These are phyloP conservation scores for Dendryphion nanum DNA, from an alignment of 2,329 filamentous ascomycete species.

Conservation along the genomic window DNA sequence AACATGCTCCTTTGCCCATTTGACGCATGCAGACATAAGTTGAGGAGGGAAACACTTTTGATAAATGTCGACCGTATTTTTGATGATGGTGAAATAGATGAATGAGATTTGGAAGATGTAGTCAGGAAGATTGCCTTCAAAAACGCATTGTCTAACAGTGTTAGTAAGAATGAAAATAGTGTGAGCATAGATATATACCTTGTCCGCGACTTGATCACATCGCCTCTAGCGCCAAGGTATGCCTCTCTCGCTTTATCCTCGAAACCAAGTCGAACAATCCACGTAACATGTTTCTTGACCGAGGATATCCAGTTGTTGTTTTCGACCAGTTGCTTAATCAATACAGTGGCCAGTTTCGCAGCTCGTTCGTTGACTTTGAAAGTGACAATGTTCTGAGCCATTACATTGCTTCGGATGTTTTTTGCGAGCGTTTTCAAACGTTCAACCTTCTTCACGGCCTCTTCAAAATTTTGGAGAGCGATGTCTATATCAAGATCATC, in stretches of 20 bases:
- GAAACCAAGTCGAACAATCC: constrained; percentile 83
- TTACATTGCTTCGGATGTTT: constrained; percentile 77
- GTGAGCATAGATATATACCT: constrained; percentile 55
- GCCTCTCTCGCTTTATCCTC: constrained; percentile 86
- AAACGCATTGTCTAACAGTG: constrained; percentile 75
- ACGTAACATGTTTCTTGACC: constrained; percentile 77
- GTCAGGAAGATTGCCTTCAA: constrained; percentile 86
- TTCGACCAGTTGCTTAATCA: constrained; percentile 75
- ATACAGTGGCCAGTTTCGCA: constrained; percentile 69
- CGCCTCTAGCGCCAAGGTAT: constrained; percentile 76
- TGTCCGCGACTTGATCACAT: constrained; percentile 75
- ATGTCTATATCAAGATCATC: constrained; percentile 96
- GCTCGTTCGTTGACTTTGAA: constrained; percentile 88
- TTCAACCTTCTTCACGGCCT: constrained; percentile 79
- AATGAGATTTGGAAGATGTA: constrained; percentile 96
- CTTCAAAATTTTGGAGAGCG: constrained; percentile 83
- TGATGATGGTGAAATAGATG: constrained; percentile 91
- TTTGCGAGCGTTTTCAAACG: constrained; percentile 77
- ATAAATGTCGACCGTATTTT: constrained; percentile 88
- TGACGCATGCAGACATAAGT: constrained; percentile 92
- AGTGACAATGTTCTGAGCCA: constrained; percentile 88
- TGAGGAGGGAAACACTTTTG: constrained; percentile 73
- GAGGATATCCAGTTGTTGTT: constrained; percentile 74
- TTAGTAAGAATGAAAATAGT: constrained; percentile 13
- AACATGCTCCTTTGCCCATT: constrained; percentile 96